Conservation (phyloP, 805 yeast species). For the Wickerhamiella kurtzmanii region DNA sequence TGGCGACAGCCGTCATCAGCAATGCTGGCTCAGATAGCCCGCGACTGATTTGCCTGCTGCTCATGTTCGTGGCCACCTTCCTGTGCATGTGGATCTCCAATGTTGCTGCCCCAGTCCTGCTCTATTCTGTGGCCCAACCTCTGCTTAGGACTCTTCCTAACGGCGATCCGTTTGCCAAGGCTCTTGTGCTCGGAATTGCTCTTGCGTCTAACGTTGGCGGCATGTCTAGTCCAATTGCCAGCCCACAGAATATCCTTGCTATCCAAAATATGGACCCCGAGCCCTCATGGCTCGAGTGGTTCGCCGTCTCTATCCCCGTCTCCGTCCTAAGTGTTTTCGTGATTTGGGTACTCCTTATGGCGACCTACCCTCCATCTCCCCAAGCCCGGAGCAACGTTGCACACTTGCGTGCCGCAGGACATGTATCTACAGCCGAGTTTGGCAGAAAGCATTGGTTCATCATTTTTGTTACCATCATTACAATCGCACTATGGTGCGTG, state of each 20-base stretch:
- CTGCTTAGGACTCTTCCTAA: conserved; percentile 71
- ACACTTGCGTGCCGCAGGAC: conserved; percentile 35
- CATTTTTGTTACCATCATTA: conserved; percentile 46
- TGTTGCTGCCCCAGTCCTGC: conserved; percentile 93
- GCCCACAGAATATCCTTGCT: conserved; percentile 92
- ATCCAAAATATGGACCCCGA: conserved; percentile 75
- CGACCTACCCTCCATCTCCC: conserved; percentile 42
- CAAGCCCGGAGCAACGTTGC: conserved; percentile 38
- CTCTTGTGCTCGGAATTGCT: conserved; percentile 82
- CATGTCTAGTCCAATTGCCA: conserved; percentile 93
- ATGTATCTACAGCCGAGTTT: conserved; percentile 50
- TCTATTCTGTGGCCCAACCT: conserved; percentile 85
- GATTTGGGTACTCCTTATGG: conserved; percentile 59
- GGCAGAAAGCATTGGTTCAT: conserved; percentile 65
- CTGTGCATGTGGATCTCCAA: conserved; percentile 93
- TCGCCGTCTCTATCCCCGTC: conserved; percentile 73
- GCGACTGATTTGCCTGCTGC: conserved; percentile 54
- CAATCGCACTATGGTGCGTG: conserved; percentile 83
- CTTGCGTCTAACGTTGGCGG: conserved; percentile 90
- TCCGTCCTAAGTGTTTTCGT: conserved; percentile 45
- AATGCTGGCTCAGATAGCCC: conserved; percentile 75
- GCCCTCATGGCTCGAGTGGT: conserved; percentile 89
- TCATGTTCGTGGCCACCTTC: conserved; percentile 76
- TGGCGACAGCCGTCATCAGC: conserved; percentile 70
- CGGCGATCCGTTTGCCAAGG: conserved; percentile 63